These are phyloP conservation scores for Calamus simplicifolius DNA, from an alignment of 176 grass and related monocot genomes.

Conservation along the genomic window DNA sequence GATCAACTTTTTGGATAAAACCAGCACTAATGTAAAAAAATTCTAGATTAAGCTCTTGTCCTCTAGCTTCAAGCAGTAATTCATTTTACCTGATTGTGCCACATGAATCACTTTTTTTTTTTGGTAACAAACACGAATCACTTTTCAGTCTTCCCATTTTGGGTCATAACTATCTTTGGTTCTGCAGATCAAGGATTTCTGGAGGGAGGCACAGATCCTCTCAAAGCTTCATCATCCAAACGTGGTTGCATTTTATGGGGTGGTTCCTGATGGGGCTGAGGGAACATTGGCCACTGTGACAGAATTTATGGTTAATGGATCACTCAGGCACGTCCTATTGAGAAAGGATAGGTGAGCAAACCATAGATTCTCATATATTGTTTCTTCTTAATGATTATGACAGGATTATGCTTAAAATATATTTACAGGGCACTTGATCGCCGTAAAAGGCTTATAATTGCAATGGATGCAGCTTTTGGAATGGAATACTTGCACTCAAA, in stretches of 20 bases:
- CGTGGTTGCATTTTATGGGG: slow-evolving; percentile 91
- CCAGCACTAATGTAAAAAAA: too few relatives aligned
- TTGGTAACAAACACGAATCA: too few relatives aligned
- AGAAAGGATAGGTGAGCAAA: slow-evolving; percentile 68
- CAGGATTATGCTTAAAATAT: slow-evolving; percentile 25
- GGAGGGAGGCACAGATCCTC: slow-evolving; percentile 93
- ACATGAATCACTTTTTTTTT: too few relatives aligned
- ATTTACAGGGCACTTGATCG: slow-evolving; percentile 61
- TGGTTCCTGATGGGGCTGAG: slow-evolving; percentile 89
- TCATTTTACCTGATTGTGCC: too few relatives aligned
- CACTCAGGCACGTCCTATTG: slow-evolving; percentile 74
- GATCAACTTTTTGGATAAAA: too few relatives aligned
- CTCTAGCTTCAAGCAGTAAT: too few relatives aligned
- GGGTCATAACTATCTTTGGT: slow-evolving; percentile 6
- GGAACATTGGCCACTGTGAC: slow-evolving; percentile 89
- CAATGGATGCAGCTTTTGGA: slow-evolving; percentile 97
- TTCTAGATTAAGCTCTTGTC: too few relatives aligned
- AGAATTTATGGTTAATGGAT: slow-evolving; percentile 98
- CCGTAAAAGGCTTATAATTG: slow-evolving; percentile 80
- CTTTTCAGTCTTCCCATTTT: too few relatives aligned
- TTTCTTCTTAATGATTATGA: slow-evolving; percentile 20
- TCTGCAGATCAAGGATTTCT: slow-evolving; percentile 81
- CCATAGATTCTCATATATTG: slow-evolving; percentile 4
- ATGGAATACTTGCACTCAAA: slow-evolving; percentile 97
- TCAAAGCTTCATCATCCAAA: slow-evolving; percentile 97